Evolutionary conservation across 495 filamentous ascomycete species (phyloP).

Genomic region (Cairneyella variabilis): DNA sequence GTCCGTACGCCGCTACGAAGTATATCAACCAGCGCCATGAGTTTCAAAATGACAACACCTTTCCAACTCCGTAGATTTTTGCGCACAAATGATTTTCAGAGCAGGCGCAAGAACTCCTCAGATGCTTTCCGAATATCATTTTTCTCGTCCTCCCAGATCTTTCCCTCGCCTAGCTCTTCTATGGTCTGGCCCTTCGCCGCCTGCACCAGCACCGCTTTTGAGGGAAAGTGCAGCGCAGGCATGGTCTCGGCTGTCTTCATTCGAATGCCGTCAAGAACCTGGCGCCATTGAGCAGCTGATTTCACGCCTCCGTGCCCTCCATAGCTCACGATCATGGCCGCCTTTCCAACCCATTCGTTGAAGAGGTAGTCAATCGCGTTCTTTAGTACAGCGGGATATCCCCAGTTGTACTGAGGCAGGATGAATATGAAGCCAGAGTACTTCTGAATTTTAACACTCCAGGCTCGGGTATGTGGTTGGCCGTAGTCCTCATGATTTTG

Average conservation of each 20-base stretch:
- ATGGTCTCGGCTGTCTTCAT: constrained; percentile 22
- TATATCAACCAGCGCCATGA: no score
- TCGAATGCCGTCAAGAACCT: constrained; percentile 26
- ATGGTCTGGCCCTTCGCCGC: constrained; percentile 8
- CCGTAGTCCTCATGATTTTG: constrained; percentile 38
- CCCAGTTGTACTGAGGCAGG: constrained; percentile 52
- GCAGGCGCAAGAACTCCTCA: constrained; percentile 6
- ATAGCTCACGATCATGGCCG: constrained; percentile 52
- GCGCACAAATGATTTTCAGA: no score
- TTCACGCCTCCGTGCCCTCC: constrained; percentile 47
- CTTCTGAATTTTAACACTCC: constrained; percentile 43
- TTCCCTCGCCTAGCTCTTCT: not conserved
- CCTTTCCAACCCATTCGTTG: constrained; percentile 58
- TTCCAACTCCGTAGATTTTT: no score
- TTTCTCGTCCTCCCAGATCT: constrained; percentile 4
- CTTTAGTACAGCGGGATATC: constrained; percentile 51
- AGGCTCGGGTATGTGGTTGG: constrained; percentile 43
- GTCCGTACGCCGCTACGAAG: no score
- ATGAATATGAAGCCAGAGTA: constrained; percentile 56
- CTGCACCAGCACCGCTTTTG: not conserved
- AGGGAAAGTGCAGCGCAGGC: constrained; percentile 20
- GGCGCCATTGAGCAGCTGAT: constrained; percentile 35
- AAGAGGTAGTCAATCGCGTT: constrained; percentile 61
- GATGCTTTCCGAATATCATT: constrained; percentile 8
- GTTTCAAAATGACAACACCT: no score